Evolutionary conservation across 2,329 filamentous ascomycete species (phyloP).

Genomic region (Clonostachys byssicola): DNA sequence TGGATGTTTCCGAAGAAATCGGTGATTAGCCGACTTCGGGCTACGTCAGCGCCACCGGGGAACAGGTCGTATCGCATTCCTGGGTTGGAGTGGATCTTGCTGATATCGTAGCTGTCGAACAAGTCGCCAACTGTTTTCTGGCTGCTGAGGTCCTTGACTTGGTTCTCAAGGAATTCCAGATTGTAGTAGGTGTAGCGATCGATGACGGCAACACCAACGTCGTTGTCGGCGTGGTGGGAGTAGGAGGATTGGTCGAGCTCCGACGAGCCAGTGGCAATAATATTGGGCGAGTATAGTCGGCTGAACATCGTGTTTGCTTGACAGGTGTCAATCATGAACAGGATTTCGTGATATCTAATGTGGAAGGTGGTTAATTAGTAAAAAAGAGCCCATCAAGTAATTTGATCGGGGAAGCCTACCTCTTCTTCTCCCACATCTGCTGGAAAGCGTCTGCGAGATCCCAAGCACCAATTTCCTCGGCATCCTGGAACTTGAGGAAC

Average conservation of each 20-base stretch:
- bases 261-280: slow-evolving; percentile 94
- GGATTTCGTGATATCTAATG: slow-evolving; percentile 82
- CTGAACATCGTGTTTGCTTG: slow-evolving; percentile 99
- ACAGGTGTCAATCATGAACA: slow-evolving; percentile 99
- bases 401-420: slow-evolving; percentile 37
- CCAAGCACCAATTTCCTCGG: slow-evolving; percentile 94
- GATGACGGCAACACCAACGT: slow-evolving; percentile 96
- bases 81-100: slow-evolving; percentile 89
- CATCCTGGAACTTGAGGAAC: slow-evolving; percentile 97
- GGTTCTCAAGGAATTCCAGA: slow-evolving; percentile 89
- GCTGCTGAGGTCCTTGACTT: slow-evolving; percentile 79
- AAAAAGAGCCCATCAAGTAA: no score
- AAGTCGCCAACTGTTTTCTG: slow-evolving; percentile 90
- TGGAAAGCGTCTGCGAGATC: slow-evolving; percentile 96
- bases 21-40: slow-evolving; percentile 77
- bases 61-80: slow-evolving; percentile 97
- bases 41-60: slow-evolving; percentile 72
- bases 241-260: slow-evolving; percentile 96
- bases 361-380: no score
- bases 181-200: slow-evolving; percentile 99
- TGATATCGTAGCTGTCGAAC: slow-evolving; percentile 93
- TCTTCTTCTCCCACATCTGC: slow-evolving; percentile 99
- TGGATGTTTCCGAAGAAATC: slow-evolving; percentile 99
- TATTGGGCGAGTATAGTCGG: slow-evolving; percentile 96
- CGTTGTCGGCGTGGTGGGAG: slow-evolving; percentile 95